Evolutionary conservation across 306 rosid genomes (phyloP).

Genomic region (Fagus sylvatica): DNA sequence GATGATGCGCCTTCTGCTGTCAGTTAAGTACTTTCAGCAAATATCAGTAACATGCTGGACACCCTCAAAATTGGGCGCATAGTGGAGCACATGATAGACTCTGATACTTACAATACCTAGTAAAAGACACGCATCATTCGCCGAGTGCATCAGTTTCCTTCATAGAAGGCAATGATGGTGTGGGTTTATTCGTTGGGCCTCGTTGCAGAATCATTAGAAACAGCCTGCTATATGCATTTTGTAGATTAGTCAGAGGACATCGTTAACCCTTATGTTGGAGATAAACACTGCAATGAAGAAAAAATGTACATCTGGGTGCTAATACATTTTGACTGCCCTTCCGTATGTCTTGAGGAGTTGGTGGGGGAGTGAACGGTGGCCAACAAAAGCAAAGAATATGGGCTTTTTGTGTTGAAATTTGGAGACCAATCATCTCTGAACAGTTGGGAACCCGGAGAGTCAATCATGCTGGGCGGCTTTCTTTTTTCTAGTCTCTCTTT

Average conservation of each 20-base stretch:
- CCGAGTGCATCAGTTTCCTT: neutral
- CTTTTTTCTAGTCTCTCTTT: neutral
- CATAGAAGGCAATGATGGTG: neutral
- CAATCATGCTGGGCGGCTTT: neutral
- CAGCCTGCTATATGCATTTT: neutral
- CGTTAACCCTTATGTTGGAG: neutral
- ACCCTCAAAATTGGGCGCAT: neutral
- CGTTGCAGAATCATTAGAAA: neutral
- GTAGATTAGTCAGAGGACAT: neutral
- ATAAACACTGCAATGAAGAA: neutral
- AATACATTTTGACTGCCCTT: neutral
- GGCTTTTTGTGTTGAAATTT: neutral
- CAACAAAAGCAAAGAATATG: neutral
- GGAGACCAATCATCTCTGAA: neutral
- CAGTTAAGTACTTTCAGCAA: neutral
- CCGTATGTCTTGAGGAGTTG: neutral
- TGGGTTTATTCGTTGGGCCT: neutral
- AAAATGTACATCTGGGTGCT: neutral
- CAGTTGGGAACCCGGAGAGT: neutral
- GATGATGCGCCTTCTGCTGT: constrained; percentile 52
- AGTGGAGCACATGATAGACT: neutral
- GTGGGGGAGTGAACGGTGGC: neutral
- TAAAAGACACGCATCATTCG: neutral
- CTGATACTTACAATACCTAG: neutral
- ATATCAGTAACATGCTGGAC: neutral